Base-by-base conservation (phyloP, 2,329 filamentous ascomycete genomes). In the Claviceps pazoutovae region DNA sequence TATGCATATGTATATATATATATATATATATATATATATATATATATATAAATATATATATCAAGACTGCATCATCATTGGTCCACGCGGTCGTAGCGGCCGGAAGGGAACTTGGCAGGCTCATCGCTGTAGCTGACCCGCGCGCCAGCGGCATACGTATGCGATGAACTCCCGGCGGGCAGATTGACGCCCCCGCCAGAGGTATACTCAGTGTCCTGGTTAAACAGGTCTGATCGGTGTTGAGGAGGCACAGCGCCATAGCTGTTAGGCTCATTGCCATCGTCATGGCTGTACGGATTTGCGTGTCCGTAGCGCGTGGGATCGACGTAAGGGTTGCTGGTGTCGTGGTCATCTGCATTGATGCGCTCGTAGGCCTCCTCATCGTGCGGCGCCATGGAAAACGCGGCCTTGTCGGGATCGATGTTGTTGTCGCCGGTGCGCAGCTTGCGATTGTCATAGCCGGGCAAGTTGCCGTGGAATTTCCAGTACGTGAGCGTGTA, bases 351-450 rank as follows among this genome's bases (percentile, higher is more conserved):
- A 53, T 78, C 71, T 66, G 72, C 70, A 64, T 80, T 73, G 55
- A 83, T 74, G 14, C 77, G 78, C 49, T 80, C 77, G 60, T 84
- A 84, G 44, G 77, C 74, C 60, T 83, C 80, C 56, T 84, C 80
- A 58, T 80, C 79, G 60, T 81, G 76, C n/a, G 79, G 78, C 14
- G 78, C 78, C 65, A 80, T 82, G 52, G 79, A 82, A 67, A 84
- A 84, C 54, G 80, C 80, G 30, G 80, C 80, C 70, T 83, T 83
- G 65, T 84, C 80, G 0, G 81, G 81, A 62, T 84, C 81, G 58
- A 83, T 83, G 67, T 78, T 76, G 58, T 71, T 66, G 56, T 64
- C 66, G 54, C 62, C 62, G 54, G 63, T 62, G 49, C 71, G 66
- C 50, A 71, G 58, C 60, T 69, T 64, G 60, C 62, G 69, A 57